Conservation (phyloP, 257 asterid species). For the Solanum bulbocastanum region DNA sequence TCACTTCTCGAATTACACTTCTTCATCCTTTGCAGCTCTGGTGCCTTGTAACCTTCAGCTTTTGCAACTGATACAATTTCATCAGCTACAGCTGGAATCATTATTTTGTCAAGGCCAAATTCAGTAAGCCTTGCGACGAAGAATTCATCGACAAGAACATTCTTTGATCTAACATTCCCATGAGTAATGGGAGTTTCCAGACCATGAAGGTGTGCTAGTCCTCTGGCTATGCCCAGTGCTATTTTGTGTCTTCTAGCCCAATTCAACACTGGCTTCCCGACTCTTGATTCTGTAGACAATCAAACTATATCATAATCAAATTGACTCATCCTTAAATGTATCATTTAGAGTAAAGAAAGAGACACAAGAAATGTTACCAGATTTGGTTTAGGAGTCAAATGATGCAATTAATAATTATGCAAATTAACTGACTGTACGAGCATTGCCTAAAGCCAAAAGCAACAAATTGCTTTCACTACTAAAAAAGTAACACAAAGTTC, state of each 20-base stretch:
- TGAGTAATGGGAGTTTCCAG: conserved; percentile 86
- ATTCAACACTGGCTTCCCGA: conserved; percentile 73
- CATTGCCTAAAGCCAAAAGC: background rate
- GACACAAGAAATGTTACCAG: background rate
- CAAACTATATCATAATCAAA: background rate
- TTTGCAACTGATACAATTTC: conserved; percentile 66
- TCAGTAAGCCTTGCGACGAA: conserved; percentile 80
- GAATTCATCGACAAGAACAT: conserved; percentile 77
- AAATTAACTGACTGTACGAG: background rate
- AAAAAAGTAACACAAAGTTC: no score
- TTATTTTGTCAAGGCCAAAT: conserved; percentile 81
- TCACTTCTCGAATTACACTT: conserved; percentile 78
- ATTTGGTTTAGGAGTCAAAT: background rate
- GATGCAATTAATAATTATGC: background rate
- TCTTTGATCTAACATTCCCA: conserved; percentile 78
- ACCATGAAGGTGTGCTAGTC: conserved; percentile 78
- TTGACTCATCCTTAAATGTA: background rate
- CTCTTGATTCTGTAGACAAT: conserved; percentile 57
- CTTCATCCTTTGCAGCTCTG: conserved; percentile 92
- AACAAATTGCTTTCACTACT: background rate
- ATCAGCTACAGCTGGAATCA: conserved; percentile 77
- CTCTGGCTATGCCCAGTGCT: conserved; percentile 78
- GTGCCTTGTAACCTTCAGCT: conserved; percentile 86
- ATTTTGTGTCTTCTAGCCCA: conserved; percentile 98
- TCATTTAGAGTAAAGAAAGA: background rate